These are phyloP conservation scores for Volvox reticuliferus DNA, from an alignment of 139 green algal genomes.

Conservation along the genomic window DNA sequence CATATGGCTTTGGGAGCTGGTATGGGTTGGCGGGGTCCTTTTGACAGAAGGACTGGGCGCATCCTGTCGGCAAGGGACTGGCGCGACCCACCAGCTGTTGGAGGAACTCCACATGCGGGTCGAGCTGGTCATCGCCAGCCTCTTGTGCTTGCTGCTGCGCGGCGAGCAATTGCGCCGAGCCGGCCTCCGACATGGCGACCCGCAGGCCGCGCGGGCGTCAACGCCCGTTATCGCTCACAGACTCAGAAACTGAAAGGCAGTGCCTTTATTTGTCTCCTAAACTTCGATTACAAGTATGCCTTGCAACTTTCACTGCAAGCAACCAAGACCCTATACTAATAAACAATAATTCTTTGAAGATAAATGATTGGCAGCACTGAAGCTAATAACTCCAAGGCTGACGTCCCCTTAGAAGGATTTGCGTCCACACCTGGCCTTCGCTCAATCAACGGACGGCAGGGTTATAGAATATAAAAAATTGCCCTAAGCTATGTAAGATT, in stretches of 20 bases:
- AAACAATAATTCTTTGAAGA: too few species aligned
- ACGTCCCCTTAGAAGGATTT: slow-evolving; percentile 8
- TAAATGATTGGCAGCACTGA: too few species aligned
- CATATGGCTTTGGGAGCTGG: too few species aligned
- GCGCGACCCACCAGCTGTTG: slow-evolving; percentile 49
- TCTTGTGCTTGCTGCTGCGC: slow-evolving; percentile 22
- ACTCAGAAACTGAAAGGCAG: too few species aligned
- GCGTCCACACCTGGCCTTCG: not conserved
- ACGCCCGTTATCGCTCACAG: not conserved
- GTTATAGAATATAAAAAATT: not conserved
- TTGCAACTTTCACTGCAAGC: too few species aligned
- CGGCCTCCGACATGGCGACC: slow-evolving; percentile 25
- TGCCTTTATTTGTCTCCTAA: too few species aligned
- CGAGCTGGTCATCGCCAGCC: slow-evolving; percentile 6
- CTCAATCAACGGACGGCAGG: not conserved
- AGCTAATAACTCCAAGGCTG: not conserved
- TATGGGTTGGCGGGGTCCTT: too few species aligned
- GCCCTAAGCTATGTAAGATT: too few species aligned
- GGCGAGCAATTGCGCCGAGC: not conserved
- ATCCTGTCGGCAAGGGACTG: too few species aligned
- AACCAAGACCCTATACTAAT: too few species aligned
- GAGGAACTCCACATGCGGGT: slow-evolving; percentile 54
- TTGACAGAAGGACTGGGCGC: too few species aligned
- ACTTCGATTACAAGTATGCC: too few species aligned
- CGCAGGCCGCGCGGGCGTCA: slow-evolving; percentile 35